phyloP scores from a whole-genome alignment of 805 yeast species.

The Saccharomyces cerevisiae region DNA sequence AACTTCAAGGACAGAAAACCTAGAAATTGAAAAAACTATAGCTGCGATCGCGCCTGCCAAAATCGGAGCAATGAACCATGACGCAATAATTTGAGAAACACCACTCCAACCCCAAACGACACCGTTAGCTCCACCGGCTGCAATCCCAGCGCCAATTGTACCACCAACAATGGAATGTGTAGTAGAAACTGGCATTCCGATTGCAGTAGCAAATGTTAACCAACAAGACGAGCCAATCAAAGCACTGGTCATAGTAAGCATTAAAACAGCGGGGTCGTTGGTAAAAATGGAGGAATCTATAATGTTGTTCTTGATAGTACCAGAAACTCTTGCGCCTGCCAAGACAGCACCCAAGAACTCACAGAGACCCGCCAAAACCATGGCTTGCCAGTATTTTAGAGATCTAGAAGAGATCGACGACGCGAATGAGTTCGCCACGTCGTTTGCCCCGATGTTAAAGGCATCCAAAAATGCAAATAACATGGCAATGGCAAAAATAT shows the following conservation, averaged over 20 bases:
- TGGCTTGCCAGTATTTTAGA: constrained; percentile 65
- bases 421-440: constrained; percentile 74
- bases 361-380: constrained; percentile 60
- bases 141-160: constrained; percentile 65
- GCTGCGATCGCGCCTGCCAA: constrained; percentile 60
- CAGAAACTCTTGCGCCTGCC: constrained; percentile 67
- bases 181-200: constrained; percentile 75
- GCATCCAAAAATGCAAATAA: constrained; percentile 71
- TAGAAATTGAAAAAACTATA: constrained; percentile 49
- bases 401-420: constrained; percentile 68
- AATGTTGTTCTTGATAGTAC: constrained; percentile 60
- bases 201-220: constrained; percentile 56
- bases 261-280: constrained; percentile 57
- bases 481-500: constrained; percentile 60
- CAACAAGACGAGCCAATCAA: constrained; percentile 64
- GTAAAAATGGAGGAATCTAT: constrained; percentile 43
- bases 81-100: constrained; percentile 62
- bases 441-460: constrained; percentile 75
- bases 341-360: constrained; percentile 70
- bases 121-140: constrained; percentile 54
- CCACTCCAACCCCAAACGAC: constrained; percentile 74
- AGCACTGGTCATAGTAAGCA: constrained; percentile 72
- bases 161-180: constrained; percentile 76
- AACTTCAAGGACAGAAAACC: constrained; percentile 50
- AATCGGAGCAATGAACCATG: constrained; percentile 73